Base-by-base conservation (phyloP, 768 basidiomycete species). In the Naganishia vaughanmartiniae region DNA sequence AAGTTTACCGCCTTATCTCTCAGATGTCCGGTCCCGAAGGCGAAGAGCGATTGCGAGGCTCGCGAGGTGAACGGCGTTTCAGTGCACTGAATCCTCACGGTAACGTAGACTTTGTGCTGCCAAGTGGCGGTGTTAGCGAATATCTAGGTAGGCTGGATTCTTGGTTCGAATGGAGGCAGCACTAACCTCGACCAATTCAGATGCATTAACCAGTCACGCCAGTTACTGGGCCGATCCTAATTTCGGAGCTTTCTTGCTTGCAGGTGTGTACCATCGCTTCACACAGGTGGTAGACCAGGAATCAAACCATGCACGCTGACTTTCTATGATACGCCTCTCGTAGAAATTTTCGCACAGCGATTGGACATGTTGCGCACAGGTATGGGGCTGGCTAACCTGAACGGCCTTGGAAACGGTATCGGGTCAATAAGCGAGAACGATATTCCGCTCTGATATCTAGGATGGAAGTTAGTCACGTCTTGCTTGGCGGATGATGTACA, bases 31-130 rank as follows among this genome's bases (percentile, higher is more conserved):
- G 81, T 19, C 76, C 80, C 5, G 73, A 66, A 28, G 80, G 80
- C 0, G 75, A 79, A 60, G 80, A 82, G 63, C 54, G 75, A n/a
- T 70, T 82, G 2, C 73, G 78, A 71, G 81, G 81, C 0, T 71
- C 76, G 0, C 70, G 77, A 60, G 81, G 76, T 7, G 81, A 82
- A 66, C 65, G 81, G 1, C 72, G 84, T n/a, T 83, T 84, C 72
- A 77, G 76, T 12, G 84, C 84, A 0, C 72, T 84, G 51, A 84
- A 84, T 66, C 83, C 83, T 3, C 84, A 84, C 72, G 84, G 84
- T 2, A 84, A 83, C 60, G 69, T 84, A 7, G 83, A 84, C 70
- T 84, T 82, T 66, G 80, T 77, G 71, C 74, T 84, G n/a, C 81
- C 83, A 7, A 76, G 79, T 10, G 79, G 81, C 11, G 82, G 83